phyloP scores from a whole-genome alignment of 176 grass and related monocot genomes.

The Leersia perrieri region DNA sequence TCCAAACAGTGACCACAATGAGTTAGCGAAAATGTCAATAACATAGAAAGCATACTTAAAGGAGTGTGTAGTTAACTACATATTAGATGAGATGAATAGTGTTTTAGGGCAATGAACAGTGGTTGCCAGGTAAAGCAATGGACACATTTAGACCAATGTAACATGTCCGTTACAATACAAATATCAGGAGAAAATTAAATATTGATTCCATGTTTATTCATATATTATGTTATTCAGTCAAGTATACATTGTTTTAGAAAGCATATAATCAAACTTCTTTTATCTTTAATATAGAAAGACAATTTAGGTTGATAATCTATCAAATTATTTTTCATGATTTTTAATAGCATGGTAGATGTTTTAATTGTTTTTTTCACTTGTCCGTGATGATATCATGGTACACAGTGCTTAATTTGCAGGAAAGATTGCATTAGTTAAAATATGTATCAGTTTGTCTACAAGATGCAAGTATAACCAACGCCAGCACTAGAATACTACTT shows the following conservation, averaged over 20 bases:
- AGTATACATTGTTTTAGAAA: background rate
- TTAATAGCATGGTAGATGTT: background rate
- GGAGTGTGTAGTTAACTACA: background rate
- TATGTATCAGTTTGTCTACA: background rate
- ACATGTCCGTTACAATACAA: background rate
- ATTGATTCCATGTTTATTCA: background rate
- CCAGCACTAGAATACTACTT: background rate
- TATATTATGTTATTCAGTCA: background rate
- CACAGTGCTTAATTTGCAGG: background rate
- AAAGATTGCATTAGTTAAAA: background rate
- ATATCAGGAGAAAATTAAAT: background rate
- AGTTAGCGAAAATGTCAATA: background rate
- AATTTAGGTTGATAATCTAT: background rate
- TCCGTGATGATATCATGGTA: background rate
- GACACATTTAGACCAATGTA: background rate
- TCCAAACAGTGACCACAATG: background rate
- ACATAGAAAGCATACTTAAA: background rate
- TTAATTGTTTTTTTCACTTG: background rate
- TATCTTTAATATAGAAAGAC: background rate
- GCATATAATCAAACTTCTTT: background rate
- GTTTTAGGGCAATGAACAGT: too few relatives aligned
- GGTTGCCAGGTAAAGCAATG: background rate
- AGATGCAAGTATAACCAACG: background rate
- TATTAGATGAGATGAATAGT: background rate
- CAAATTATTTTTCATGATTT: background rate